Evolutionary conservation across 768 basidiomycete genomes (phyloP), one percentile per base, ranked within the genome.

Genomic region (Dictyophora rubrovolvata): DNA sequence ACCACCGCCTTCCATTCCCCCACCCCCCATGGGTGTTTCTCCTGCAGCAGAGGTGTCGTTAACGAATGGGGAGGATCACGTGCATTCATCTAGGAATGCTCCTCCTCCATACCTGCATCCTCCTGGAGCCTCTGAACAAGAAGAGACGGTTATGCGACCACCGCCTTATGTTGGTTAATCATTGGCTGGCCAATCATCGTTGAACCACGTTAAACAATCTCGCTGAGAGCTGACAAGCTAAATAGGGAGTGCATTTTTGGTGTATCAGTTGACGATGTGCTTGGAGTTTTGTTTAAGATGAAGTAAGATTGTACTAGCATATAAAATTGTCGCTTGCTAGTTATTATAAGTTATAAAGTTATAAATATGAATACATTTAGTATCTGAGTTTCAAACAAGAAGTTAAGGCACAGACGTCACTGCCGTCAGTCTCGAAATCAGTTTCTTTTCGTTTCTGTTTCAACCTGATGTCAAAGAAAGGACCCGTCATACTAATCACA

Each of bases 401-500:
- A 7, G 28, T 28, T 28, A 2, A 28, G 28, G 28, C 7, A 28
- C 28, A 28, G 28, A 28, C 28, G 28, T 28, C 28, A 28, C 28
- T 7, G 28, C 28, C 7, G 28, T 28, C 7, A 28, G 7, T 28
- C 2, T 28, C 28, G 28, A 28, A 28, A 28, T 7, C 10, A 42
- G 42, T n/a, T 42, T n/a, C n/a, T 12, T 42, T 42, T n/a, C 12
- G n/a, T 42, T 50, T 7, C 18, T n/a, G 7, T n/a, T 51, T 52
- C 16, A 18, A 20, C 9, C 17, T 3, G 18, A 59, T 51, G 48
- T 59, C 60, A 64, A 59, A 62, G 36, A 71, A 70, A 62, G 73
- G 70, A 22, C 90, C 89, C 49, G 79, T 85, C 53, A 89, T 94
- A 66, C 69, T 94, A 64, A 83, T 94, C 65, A 94, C 92, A 48